Conservation (phyloP, 371 early-diverging fungal species). For the Mucor irregularis region DNA sequence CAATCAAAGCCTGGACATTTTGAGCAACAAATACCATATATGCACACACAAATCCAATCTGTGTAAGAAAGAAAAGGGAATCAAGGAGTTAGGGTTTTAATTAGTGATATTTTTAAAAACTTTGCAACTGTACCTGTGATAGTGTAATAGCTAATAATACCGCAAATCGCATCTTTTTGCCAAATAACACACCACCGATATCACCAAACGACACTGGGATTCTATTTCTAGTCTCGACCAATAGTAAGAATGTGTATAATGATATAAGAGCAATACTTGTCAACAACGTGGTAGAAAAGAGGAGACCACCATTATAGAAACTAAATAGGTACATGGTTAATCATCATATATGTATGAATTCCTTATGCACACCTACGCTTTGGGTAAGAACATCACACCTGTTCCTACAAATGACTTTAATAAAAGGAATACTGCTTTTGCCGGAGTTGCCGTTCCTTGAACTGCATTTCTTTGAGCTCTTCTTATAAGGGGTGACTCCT, state of each 20-base stretch:
- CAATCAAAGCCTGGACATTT: conserved; percentile 72
- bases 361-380: conserved; percentile 14
- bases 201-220: conserved; percentile 77
- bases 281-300: conserved; percentile 60
- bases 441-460: conserved; percentile 75
- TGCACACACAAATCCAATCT: conserved; percentile 86
- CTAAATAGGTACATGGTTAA: conserved; percentile 24
- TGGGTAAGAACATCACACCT: conserved; percentile 32
- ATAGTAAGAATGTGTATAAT: conserved; percentile 67
- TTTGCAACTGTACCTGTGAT: conserved; percentile 58
- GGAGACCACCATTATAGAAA: conserved; percentile 67
- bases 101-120: background rate
- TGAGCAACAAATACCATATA: conserved; percentile 88
- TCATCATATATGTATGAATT: background rate
- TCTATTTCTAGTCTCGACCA: conserved; percentile 55
- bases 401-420: conserved; percentile 89
- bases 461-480: conserved; percentile 59
- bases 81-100: background rate
- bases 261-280: conserved; percentile 57
- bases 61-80: no score
- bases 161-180: conserved; percentile 60
- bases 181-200: conserved; percentile 73
- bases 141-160: conserved; percentile 71
- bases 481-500: conserved; percentile 54
- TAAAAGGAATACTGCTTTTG: conserved; percentile 83